phyloP scores from a whole-genome alignment of 768 basidiomycete genomes.

The Crassisporium funariophilum region DNA sequence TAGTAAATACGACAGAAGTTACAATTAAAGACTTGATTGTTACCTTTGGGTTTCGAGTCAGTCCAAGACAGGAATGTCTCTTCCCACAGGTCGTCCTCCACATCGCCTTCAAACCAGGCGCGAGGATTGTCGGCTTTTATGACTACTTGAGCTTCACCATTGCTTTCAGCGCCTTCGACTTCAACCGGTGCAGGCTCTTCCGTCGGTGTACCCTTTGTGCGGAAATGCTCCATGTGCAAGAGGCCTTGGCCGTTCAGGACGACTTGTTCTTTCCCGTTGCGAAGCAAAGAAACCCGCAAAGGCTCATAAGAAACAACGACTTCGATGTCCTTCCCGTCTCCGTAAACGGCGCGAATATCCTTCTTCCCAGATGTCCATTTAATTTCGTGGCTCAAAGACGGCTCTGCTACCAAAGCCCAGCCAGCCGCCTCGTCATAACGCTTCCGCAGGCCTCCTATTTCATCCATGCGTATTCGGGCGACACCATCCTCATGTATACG shows the following conservation, averaged over 20 bases:
- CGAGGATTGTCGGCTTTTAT: slow-evolving; percentile 51
- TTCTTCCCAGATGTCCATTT: slow-evolving; percentile 69
- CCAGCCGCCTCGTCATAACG: slow-evolving; percentile 90
- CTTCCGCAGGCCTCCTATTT: slow-evolving; percentile 74
- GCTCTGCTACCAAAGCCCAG: slow-evolving; percentile 85
- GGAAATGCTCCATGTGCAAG: slow-evolving; percentile 98
- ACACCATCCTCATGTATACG: slow-evolving; percentile 88
- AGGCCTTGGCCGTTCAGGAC: slow-evolving; percentile 88
- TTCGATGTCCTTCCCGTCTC: slow-evolving; percentile 61
- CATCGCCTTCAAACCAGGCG: slow-evolving; percentile 89
- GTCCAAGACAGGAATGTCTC: slow-evolving; percentile 87
- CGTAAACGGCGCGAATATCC: slow-evolving; percentile 66
- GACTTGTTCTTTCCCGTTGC: slow-evolving; percentile 80
- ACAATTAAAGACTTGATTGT: slow-evolving; percentile 4
- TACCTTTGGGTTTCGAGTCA: slow-evolving; percentile 95
- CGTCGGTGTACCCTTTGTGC: slow-evolving; percentile 53
- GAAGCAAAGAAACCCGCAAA: slow-evolving; percentile 69
- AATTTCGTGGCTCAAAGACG: slow-evolving; percentile 58
- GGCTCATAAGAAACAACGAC: slow-evolving; percentile 76
- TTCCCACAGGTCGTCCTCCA: slow-evolving; percentile 86
- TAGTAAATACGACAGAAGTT: neutral
- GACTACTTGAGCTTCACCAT: slow-evolving; percentile 48
- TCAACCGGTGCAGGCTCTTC: slow-evolving; percentile 46
- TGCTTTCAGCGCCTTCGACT: slow-evolving; percentile 39
- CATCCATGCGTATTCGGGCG: slow-evolving; percentile 91